Conservation (phyloP, 768 basidiomycete genomes). For the Auriscalpium orientale region DNA sequence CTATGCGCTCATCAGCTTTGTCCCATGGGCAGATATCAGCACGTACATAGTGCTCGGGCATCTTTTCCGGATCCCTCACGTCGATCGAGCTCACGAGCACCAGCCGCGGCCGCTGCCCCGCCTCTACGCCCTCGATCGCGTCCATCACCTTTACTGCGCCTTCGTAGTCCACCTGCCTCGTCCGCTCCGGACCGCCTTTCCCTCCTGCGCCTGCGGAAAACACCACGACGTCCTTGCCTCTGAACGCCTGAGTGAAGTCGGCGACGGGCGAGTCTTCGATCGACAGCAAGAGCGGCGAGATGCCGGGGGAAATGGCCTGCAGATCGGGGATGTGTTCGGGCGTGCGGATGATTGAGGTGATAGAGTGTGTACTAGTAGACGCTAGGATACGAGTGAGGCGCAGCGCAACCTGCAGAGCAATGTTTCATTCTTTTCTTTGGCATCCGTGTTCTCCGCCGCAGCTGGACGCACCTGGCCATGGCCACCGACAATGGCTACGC, state of each 20-base stretch:
- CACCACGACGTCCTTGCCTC: slow-evolving; percentile 26
- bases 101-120: slow-evolving; percentile 42
- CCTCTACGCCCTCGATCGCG: slow-evolving; percentile 44
- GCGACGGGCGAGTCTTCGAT: slow-evolving; percentile 42
- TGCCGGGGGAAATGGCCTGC: slow-evolving; percentile 26
- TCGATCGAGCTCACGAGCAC: slow-evolving; percentile 57
- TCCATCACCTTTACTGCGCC: slow-evolving; percentile 67
- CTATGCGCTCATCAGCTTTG: slow-evolving; percentile 19
- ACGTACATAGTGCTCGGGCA: slow-evolving; percentile 47
- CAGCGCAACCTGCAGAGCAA: slow-evolving; percentile 31
- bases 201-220: slow-evolving; percentile 47
- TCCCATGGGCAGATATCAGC: neutral
- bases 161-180: slow-evolving; percentile 50
- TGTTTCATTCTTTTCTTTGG: slow-evolving; percentile 2
- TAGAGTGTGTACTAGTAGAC: slow-evolving; percentile 27
- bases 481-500: slow-evolving; percentile 42
- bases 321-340: slow-evolving; percentile 41
- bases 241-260: slow-evolving; percentile 41
- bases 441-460: neutral
- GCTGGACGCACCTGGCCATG: slow-evolving; percentile 37
- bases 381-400: slow-evolving; percentile 45
- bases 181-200: slow-evolving; percentile 47
- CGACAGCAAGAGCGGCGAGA: slow-evolving; percentile 45
- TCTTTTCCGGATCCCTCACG: slow-evolving; percentile 39
- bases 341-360: slow-evolving; percentile 52